Evolutionary conservation across 306 rosid genomes (phyloP).

Genomic region (Canavalia ensiformis): DNA sequence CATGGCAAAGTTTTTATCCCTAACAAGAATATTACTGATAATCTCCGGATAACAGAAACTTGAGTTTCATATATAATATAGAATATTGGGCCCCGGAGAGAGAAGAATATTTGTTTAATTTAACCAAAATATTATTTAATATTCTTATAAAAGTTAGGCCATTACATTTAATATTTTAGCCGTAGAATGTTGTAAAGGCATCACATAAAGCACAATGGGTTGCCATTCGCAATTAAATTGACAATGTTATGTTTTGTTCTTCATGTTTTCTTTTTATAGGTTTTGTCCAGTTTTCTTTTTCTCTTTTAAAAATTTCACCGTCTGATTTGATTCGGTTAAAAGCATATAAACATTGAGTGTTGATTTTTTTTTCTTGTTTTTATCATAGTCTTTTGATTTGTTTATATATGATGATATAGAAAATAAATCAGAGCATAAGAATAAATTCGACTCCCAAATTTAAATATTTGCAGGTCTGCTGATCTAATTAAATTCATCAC

Average conservation of each 20-base stretch:
- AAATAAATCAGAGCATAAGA: background rate
- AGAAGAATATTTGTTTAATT: background rate
- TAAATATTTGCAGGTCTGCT: background rate
- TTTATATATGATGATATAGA: background rate
- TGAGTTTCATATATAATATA: background rate
- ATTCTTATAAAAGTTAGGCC: background rate
- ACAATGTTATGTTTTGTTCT: background rate
- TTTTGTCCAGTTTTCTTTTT: background rate
- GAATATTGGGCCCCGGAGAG: background rate
- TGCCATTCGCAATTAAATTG: background rate
- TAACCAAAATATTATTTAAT: background rate
- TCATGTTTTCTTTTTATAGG: background rate
- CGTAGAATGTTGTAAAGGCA: slow-evolving; percentile 27
- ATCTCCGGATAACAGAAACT: background rate
- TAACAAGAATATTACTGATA: slow-evolving; percentile 16
- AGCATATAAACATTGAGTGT: background rate
- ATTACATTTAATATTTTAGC: slow-evolving; percentile 9
- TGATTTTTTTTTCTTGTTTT: background rate
- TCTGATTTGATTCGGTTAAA: background rate
- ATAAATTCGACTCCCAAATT: slow-evolving; percentile 2
- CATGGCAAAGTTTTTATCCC: background rate
- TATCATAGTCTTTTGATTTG: too few species aligned
- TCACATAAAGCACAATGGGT: slow-evolving; percentile 3
- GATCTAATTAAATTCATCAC: background rate
- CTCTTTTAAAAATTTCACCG: background rate